Evolutionary conservation across 805 yeast species (phyloP).

Genomic region (Metschnikowia chrysomelidarum): DNA sequence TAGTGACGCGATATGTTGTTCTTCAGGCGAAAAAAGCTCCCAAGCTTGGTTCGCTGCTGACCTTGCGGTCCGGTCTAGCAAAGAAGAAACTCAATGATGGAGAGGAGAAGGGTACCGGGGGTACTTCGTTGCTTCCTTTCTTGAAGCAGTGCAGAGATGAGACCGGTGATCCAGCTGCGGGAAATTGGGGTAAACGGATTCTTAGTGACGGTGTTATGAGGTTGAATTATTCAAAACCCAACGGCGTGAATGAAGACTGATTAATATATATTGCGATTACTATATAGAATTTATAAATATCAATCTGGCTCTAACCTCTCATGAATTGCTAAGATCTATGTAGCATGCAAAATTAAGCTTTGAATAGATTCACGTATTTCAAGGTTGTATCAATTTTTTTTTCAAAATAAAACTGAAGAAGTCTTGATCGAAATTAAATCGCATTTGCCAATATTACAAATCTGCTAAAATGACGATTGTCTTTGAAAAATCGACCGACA

Average conservation of each 20-base stretch:
- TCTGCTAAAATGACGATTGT: too few species aligned
- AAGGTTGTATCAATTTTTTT: too few species aligned
- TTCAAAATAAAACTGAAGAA: too few species aligned
- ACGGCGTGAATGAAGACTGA: constrained; percentile 41
- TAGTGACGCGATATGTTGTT: constrained; percentile 83
- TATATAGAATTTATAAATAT: too few species aligned
- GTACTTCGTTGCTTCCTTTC: constrained; percentile 87
- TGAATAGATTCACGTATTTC: too few species aligned
- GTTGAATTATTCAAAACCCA: constrained; percentile 37
- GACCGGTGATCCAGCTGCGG: constrained; percentile 92
- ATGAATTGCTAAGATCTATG: too few species aligned
- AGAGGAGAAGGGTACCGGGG: constrained; percentile 86
- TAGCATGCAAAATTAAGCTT: too few species aligned
- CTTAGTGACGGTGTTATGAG: constrained; percentile 55
- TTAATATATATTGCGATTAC: too few species aligned
- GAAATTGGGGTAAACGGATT: constrained; percentile 82
- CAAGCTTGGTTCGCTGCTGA: constrained; percentile 53
- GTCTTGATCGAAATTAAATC: too few species aligned
- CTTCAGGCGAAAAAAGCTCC: constrained; percentile 65
- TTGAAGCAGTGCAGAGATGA: constrained; percentile 95
- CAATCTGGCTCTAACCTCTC: too few species aligned
- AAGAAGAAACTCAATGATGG: constrained; percentile 46
- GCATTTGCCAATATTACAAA: too few species aligned
- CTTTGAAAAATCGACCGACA: too few species aligned
- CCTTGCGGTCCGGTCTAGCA: constrained; percentile 67